Evolutionary conservation across 345 rosid species (phyloP), one percentile per base, ranked within the genome.

Genomic region (Corchorus capsularis): DNA sequence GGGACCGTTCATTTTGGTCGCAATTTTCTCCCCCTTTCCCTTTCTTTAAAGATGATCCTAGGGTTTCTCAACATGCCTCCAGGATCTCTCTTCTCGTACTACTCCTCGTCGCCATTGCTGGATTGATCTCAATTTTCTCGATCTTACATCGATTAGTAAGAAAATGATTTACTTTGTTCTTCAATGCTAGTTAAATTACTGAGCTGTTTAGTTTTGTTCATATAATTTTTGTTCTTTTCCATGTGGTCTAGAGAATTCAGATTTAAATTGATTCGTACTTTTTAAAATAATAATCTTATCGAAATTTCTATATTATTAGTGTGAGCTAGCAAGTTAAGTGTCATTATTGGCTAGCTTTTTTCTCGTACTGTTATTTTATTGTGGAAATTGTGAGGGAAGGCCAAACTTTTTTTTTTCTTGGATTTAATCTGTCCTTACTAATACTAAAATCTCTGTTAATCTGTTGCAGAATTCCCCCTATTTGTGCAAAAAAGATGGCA

Each of bases 401-500:
- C 50, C 14, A 20, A 1, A 0, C 4, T 49, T 47, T 67, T 4
- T 49, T 47, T 61, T 60, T 71, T 41, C 27, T 22, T 47, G 46
- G 4, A 22, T 74, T 68, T 63, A 16, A 17, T 49, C 49, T n/a
- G 12, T 50, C 1, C 22, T 56, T 56, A 77, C 32, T 63, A 56
- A 50, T 73, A 6, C 61, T 77, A 49, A 54, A 52, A 4, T 72
- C 19, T 69, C 17, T 63, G 67, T 41, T 35, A 69, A 49, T 78
- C 45, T 71, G 53, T 46, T 71, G 81, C 77, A 96, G 99, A 94
- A 86, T 80, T 80, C 93, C 37, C 98, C 98, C 6, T 96, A 96
- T 83, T 79, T 96, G 82, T 96, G 99, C 87, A 90, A 81, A 75
- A 96, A 92, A 65, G 97, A 96, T 87, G 99, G 99, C 66, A 94